Evolutionary conservation across 225 moss, liverwort and hornwort genomes (phyloP).

Genomic region (Bryoerythrophyllum caledonicum): DNA sequence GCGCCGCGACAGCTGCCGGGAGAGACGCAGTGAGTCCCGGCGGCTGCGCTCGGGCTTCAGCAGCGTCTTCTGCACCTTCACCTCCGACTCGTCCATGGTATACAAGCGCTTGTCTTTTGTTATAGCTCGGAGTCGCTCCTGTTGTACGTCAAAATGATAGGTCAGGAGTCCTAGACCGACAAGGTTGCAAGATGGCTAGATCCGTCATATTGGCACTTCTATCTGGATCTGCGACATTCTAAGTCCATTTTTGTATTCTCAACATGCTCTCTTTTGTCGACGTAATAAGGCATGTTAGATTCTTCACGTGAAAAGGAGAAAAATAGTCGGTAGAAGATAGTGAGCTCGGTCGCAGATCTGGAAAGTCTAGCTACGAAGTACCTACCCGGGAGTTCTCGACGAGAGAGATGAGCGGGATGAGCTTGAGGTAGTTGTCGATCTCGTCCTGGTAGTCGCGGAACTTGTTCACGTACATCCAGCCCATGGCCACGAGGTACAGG

Average conservation of each 20-base stretch:
- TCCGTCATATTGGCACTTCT: too few species aligned
- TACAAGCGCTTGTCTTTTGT: slow-evolving; percentile 78
- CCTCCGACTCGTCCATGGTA: slow-evolving; percentile 81
- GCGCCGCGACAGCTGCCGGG: slow-evolving; percentile 71
- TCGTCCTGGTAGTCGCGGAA: slow-evolving; percentile 80
- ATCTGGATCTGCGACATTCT: too few species aligned
- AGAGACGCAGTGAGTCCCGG: slow-evolving; percentile 69
- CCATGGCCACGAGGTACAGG: slow-evolving; percentile 87
- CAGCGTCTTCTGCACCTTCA: slow-evolving; percentile 66
- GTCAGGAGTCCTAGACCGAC: too few species aligned
- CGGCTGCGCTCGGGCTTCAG: slow-evolving; percentile 73
- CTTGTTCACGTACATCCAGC: slow-evolving; percentile 75
- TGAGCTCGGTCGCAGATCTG: too few species aligned
- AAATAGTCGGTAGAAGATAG: too few species aligned
- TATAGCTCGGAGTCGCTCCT: slow-evolving; percentile 81
- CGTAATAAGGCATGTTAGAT: too few species aligned
- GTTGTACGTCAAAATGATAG: neutral
- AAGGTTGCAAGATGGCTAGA: too few species aligned
- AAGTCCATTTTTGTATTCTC: too few species aligned
- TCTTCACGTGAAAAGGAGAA: too few species aligned
- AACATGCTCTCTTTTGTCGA: too few species aligned
- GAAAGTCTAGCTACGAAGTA: neutral
- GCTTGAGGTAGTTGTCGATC: slow-evolving; percentile 80
- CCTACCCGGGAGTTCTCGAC: slow-evolving; percentile 68
- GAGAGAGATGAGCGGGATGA: slow-evolving; percentile 87